Evolutionary conservation across 1,139 yeast species (phyloP), one percentile per base, ranked within the genome.

Genomic region (Saccharomyces hybrid): DNA sequence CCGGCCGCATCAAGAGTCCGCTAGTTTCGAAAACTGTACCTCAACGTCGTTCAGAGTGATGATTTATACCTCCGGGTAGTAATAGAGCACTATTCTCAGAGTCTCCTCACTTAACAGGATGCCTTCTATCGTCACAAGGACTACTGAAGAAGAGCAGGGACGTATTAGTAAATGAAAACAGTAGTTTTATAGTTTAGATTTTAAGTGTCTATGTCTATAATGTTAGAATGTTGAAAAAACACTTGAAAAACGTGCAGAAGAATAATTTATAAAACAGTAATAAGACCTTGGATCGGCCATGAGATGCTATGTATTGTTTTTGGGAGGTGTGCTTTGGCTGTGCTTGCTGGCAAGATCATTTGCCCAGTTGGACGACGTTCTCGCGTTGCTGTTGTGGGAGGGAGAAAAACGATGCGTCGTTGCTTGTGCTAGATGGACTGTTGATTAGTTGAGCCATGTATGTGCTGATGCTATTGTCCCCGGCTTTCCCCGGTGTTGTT

Each of bases 361-460:
- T 12, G 24, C 4, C 44, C 26, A 38, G 11, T 38, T 38, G 19
- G 44, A 38, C 3, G 44, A 38, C 11, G 26, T 38, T 38, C 24
- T 38, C 11, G 44, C 24, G 5, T 38, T 16, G 24, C 44, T 38
- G 19, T 38, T 38, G 44, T 16, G 44, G 16, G 44, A 38, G 3
- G 9, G 44, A 38, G 44, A 38, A 6, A 27, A 26, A 2, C n/a
- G 41, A 28, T 8, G 52, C 27, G 19, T 21, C 47, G 26, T 51
- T 32, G 50, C 57, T 52, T 29, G 48, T 49, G n/a, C 48, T 44
- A 34, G 51, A 48, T 11, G 47, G 34, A 32, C 53, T 53, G 47
- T 50, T 47, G 41, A 59, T 59, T 49, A 61, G 47, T 19, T 61
- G 64, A 6, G 63, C 62, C 64, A 62, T 61, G 51, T 62, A 62